phyloP scores from a whole-genome alignment of 2,329 filamentous ascomycete genomes.

The Ophiostoma sp. region DNA sequence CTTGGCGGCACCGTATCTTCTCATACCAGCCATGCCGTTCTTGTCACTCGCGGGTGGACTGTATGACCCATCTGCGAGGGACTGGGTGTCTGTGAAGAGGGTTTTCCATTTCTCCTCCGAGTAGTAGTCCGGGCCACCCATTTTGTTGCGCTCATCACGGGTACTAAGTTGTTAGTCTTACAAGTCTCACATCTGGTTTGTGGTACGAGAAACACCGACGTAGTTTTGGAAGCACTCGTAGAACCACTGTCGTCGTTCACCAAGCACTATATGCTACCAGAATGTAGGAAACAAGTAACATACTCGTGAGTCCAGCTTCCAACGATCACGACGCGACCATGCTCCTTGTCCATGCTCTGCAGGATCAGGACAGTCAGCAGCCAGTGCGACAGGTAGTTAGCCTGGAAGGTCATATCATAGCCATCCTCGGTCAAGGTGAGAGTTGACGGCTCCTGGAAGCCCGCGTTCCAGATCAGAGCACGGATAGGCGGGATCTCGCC shows the following conservation, averaged over 20 bases:
- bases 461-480: conserved; percentile 31
- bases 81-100: conserved; percentile 28
- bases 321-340: not conserved
- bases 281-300: not conserved
- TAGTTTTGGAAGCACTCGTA: no score
- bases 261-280: no score
- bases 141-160: conserved; percentile 21
- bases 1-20: conserved; percentile 34
- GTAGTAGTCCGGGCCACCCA: conserved; percentile 24
- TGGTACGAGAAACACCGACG: no score
- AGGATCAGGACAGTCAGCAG: conserved; percentile 33
- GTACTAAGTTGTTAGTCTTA: conserved; percentile 21
- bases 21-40: conserved; percentile 27
- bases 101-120: conserved; percentile 29
- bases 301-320: not conserved
- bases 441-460: conserved; percentile 26
- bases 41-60: conserved; percentile 29
- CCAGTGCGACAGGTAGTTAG: conserved; percentile 34
- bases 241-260: no score
- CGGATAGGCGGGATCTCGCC: conserved; percentile 30
- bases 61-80: conserved; percentile 30
- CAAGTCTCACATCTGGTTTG: no score
- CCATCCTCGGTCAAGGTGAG: conserved; percentile 33
- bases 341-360: conserved; percentile 5
- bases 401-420: conserved; percentile 33